Evolutionary conservation across 176 grass and related monocot species (phyloP), one percentile per base, ranked within the genome.

Genomic region (Urochloa ruziziensis): DNA sequence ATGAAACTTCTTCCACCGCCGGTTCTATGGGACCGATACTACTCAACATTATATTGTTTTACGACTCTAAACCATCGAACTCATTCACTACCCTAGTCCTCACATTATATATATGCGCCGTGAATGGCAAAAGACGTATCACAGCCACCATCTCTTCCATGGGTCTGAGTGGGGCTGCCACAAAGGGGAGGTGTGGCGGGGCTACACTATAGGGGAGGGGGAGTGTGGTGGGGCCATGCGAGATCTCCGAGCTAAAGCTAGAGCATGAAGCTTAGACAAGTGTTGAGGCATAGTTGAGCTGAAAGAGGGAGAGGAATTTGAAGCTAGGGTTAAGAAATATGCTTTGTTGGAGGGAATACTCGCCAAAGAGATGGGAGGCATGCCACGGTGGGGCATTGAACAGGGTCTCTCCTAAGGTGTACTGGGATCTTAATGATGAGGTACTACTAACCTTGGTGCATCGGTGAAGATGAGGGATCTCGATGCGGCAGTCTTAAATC

Each of bases 11-110:
- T n/a, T 17, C 24, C 13, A 27, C 6, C 40, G 0, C 14, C 7
- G 2, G 4, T 3, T 9, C 2, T 70, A n/a, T 70, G 39, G 24
- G 12, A 10, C 24, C 0, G 1, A 3, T 27, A 46, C 14, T 46
- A 43, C 36, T 8, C 39, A 1, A 3, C 2, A 28, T 28, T 28
- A 28, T 46, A 46, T 70, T 28, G 14, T 23, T 69, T 36, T 2
- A 7, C 1, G 39, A 27, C 25, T 0, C 14, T 0, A 4, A 34
- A 34, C 0, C 2, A 17, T 13, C 0, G 12, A 4, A 21, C n/a
- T 14, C 14, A 18, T 16, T 46, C 7, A 0, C 39, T 46, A 70
- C 6, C 23, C 36, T 43, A 15, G 42, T 68, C 23, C n/a, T 15
- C 0, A 5, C 23, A 2, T 28, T 40, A 69, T 30, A 62, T 29